A percentile compares a stretch with the other conserved stretches of the same genome.
These are phyloP conservation scores for Amaranthus palmeri DNA, from an alignment of 148 eudicot species.

Conservation along the genomic window DNA sequence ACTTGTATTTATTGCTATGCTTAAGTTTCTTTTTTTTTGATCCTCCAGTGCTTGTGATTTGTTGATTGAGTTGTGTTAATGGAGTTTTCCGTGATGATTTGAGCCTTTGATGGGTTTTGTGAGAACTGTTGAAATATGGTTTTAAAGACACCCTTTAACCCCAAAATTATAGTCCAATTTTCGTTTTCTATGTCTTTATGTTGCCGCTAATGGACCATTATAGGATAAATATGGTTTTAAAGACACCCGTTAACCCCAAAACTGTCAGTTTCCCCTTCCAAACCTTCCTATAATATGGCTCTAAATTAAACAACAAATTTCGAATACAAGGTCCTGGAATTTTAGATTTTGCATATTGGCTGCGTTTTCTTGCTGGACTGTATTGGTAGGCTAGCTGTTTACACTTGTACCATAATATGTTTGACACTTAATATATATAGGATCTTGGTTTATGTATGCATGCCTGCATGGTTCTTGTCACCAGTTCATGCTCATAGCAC, in stretches of 20 bases:
- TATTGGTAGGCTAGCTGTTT: background rate
- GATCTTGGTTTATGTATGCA: conserved; percentile 1
- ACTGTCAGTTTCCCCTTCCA: background rate
- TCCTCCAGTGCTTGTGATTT: background rate
- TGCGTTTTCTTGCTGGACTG: background rate
- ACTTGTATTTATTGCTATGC: conserved; percentile 3
- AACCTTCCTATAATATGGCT: background rate
- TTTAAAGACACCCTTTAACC: too few species aligned
- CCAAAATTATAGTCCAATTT: background rate
- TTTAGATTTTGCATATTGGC: background rate
- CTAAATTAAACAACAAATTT: background rate
- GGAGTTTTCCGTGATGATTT: too few species aligned
- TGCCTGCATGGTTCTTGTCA: background rate
- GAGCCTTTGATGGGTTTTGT: background rate
- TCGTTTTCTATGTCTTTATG: background rate
- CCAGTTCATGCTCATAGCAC: background rate
- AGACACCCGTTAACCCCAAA: background rate
- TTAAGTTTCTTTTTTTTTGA: background rate
- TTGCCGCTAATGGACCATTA: background rate
- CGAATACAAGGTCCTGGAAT: background rate
- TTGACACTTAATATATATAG: background rate
- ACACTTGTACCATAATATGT: conserved; percentile 3
- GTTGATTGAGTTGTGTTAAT: background rate
- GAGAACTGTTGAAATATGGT: too few species aligned
- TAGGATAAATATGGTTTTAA: background rate